phyloP scores from a whole-genome alignment of 176 grass and related monocot species.

The Carex pumila region DNA sequence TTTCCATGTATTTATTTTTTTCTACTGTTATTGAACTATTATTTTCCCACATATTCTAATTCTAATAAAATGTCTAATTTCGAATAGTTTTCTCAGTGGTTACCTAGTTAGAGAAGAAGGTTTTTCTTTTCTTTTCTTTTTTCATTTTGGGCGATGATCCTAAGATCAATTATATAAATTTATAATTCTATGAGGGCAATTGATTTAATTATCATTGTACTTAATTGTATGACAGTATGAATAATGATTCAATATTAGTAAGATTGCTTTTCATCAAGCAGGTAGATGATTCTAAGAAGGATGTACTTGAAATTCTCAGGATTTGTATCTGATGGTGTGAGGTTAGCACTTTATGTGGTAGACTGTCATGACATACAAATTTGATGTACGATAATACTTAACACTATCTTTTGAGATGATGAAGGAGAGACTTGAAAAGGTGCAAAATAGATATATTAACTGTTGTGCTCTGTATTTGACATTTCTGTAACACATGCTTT shows the following conservation, averaged over 20 bases:
- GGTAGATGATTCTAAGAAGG: conserved; percentile 30
- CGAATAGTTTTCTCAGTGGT: conserved; percentile 24
- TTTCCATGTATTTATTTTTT: background rate
- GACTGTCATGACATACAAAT: too few relatives aligned
- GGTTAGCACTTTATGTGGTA: conserved; percentile 6
- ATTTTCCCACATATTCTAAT: background rate
- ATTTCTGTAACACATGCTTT: conserved; percentile 15
- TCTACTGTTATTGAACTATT: background rate
- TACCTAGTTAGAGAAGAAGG: conserved; percentile 23
- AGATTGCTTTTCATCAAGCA: conserved; percentile 2
- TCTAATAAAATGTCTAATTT: background rate
- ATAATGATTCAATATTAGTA: background rate
- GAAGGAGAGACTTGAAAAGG: conserved; percentile 34
- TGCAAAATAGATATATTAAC: conserved; percentile 32
- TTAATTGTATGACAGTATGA: background rate
- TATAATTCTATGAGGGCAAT: background rate
- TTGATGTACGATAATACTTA: background rate
- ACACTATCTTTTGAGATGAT: conserved; percentile 1
- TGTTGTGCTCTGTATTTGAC: conserved; percentile 27
- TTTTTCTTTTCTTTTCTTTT: background rate
- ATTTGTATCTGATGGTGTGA: conserved; percentile 33
- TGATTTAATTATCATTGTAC: background rate
- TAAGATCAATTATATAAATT: background rate
- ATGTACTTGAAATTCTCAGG: conserved; percentile 43
- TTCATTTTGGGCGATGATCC: conserved; percentile 15